phyloP scores from a whole-genome alignment of 352 stramenopile species.

The Phytophthora foliorum region DNA sequence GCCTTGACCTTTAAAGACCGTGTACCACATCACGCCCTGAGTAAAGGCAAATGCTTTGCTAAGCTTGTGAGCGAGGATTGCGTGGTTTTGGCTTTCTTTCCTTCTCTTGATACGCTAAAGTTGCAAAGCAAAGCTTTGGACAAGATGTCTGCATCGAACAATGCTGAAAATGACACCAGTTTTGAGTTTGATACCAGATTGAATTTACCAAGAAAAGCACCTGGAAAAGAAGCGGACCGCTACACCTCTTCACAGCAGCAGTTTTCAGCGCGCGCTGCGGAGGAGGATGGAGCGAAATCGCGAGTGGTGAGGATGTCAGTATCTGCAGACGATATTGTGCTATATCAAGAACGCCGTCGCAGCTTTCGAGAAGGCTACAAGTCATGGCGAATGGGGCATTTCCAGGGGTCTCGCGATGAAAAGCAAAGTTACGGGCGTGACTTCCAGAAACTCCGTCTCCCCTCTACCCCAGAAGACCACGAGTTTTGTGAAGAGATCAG shows the following conservation, averaged over 20 bases:
- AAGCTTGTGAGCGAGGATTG: slow-evolving; percentile 81
- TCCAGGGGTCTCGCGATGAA: slow-evolving; percentile 75
- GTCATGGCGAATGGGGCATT: slow-evolving; percentile 87
- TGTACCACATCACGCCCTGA: slow-evolving; percentile 48
- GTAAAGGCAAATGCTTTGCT: slow-evolving; percentile 87
- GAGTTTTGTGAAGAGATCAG: slow-evolving; percentile 83
- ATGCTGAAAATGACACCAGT: slow-evolving; percentile 15
- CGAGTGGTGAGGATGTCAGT: slow-evolving; percentile 66
- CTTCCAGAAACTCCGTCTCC: slow-evolving; percentile 55
- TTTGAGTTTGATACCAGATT: slow-evolving; percentile 13
- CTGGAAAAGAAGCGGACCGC: slow-evolving; percentile 17
- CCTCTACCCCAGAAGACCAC: slow-evolving; percentile 76
- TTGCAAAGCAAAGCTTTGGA: slow-evolving; percentile 45
- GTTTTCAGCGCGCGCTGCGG: slow-evolving; percentile 38
- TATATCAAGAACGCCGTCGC: slow-evolving; percentile 82
- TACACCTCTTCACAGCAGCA: slow-evolving; percentile 36
- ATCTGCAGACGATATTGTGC: slow-evolving; percentile 85
- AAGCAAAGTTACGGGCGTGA: slow-evolving; percentile 64
- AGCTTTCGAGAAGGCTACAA: slow-evolving; percentile 90
- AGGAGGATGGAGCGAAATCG: slow-evolving; percentile 38
- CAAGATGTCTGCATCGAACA: slow-evolving; percentile 12
- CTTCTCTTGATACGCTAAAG: slow-evolving; percentile 68
- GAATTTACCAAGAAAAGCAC: slow-evolving; percentile 11
- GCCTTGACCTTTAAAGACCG: slow-evolving; percentile 54
- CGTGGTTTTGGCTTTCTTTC: slow-evolving; percentile 84